Evolutionary conservation across 805 yeast genomes (phyloP).

Genomic region (Millerozyma acaciae): DNA sequence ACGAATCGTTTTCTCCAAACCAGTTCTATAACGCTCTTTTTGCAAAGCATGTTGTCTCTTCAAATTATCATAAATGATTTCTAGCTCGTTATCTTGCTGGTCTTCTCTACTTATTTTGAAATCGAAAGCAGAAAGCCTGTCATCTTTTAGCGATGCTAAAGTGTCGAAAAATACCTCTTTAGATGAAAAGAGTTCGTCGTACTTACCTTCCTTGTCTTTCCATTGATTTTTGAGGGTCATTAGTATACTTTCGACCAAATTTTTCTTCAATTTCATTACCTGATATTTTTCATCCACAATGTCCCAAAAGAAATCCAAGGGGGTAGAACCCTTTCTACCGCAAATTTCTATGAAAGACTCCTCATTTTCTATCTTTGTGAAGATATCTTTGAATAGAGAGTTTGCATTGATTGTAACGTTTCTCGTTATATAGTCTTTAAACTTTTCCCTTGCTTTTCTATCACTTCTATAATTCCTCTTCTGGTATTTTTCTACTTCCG

Average conservation of each 20-base stretch:
- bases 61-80: slow-evolving; percentile 24
- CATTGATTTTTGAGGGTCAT: slow-evolving; percentile 22
- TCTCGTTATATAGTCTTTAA: slow-evolving; percentile 43
- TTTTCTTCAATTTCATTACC: slow-evolving; percentile 53
- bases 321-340: slow-evolving; percentile 75
- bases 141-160: slow-evolving; percentile 22
- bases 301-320: slow-evolving; percentile 76
- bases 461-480: slow-evolving; percentile 51
- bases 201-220: slow-evolving; percentile 14
- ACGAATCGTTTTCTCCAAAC: slow-evolving; percentile 6
- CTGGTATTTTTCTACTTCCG: slow-evolving; percentile 21
- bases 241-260: slow-evolving; percentile 51
- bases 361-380: slow-evolving; percentile 49
- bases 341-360: slow-evolving; percentile 55
- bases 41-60: slow-evolving; percentile 18
- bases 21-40: slow-evolving; percentile 12
- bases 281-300: slow-evolving; percentile 59
- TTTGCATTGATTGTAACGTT: slow-evolving; percentile 45
- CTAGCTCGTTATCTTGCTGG: slow-evolving; percentile 20
- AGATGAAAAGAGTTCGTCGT: slow-evolving; percentile 12
- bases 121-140: slow-evolving; percentile 23
- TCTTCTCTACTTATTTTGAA: slow-evolving; percentile 10
- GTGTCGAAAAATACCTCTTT: slow-evolving; percentile 17
- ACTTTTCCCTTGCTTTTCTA: slow-evolving; percentile 62
- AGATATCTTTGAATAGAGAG: slow-evolving; percentile 57